These are phyloP conservation scores for Candida lessepsii DNA, from an alignment of 805 yeast species.

Conservation along the genomic window DNA sequence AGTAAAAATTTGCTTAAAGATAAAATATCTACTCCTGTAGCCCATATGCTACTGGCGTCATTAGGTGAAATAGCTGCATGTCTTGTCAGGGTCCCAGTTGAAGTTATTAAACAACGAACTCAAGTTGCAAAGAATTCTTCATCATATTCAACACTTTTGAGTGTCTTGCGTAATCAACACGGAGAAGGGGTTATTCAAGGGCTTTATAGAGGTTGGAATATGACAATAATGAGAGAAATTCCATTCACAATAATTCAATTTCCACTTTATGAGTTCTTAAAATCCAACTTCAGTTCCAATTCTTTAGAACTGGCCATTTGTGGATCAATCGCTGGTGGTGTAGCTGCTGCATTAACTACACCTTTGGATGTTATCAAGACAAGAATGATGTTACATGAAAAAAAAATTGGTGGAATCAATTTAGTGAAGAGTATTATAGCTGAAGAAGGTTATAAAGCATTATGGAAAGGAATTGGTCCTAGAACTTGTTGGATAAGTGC, in stretches of 20 bases:
- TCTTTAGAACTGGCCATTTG: slow-evolving; percentile 52
- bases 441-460: slow-evolving; percentile 74
- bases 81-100: slow-evolving; percentile 92
- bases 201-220: slow-evolving; percentile 87
- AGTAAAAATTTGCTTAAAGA: slow-evolving; percentile 42
- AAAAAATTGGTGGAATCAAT: slow-evolving; percentile 42
- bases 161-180: slow-evolving; percentile 57
- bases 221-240: slow-evolving; percentile 91
- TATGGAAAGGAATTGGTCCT: slow-evolving; percentile 87
- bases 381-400: slow-evolving; percentile 74
- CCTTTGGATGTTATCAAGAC: slow-evolving; percentile 81
- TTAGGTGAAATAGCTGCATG: slow-evolving; percentile 93
- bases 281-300: slow-evolving; percentile 47
- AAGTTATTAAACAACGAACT: slow-evolving; percentile 91
- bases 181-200: slow-evolving; percentile 81
- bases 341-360: slow-evolving; percentile 79
- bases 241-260: slow-evolving; percentile 96
- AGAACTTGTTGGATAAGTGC: slow-evolving; percentile 97
- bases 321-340: slow-evolving; percentile 79
- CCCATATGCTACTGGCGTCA: slow-evolving; percentile 88
- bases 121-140: slow-evolving; percentile 55
- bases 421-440: slow-evolving; percentile 53
- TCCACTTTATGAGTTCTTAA: slow-evolving; percentile 86
- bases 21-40: slow-evolving; percentile 28
- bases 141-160: slow-evolving; percentile 66